A percentile compares a stretch with the other conserved stretches of the same genome.
Evolutionary conservation across 2,329 filamentous ascomycete genomes (phyloP).

Genomic region (Penicillium aurantiogriseum): DNA sequence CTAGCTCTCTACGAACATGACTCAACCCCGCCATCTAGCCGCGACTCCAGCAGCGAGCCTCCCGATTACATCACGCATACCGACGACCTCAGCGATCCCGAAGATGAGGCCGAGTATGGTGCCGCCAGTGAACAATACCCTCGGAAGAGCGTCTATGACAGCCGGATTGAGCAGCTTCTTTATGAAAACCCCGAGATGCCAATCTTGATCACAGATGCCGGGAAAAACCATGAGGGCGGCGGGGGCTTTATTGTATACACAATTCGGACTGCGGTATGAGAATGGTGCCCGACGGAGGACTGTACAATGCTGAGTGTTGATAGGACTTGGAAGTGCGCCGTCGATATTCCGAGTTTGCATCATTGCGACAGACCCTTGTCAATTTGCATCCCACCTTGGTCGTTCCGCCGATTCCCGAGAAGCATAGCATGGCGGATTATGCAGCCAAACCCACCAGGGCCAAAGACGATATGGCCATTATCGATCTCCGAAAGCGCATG

Average conservation of each 20-base stretch:
- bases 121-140: constrained; percentile 49
- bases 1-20: constrained; percentile 59
- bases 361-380: constrained; percentile 81
- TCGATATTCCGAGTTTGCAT: constrained; percentile 95
- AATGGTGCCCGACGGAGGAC: background rate
- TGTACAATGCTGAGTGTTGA: constrained; percentile 8
- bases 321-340: constrained; percentile 93
- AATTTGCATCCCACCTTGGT: constrained; percentile 92
- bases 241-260: constrained; percentile 96
- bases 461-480: constrained; percentile 95
- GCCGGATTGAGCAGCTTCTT: constrained; percentile 93
- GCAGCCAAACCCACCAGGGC: constrained; percentile 96
- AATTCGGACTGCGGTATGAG: constrained; percentile 81
- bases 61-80: constrained; percentile 56
- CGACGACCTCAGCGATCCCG: constrained; percentile 59
- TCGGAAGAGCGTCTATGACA: constrained; percentile 82
- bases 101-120: constrained; percentile 53
- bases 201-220: constrained; percentile 89
- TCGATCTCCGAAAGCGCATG: constrained; percentile 96
- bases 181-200: constrained; percentile 90
- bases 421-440: constrained; percentile 98
- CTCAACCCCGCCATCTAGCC: constrained; percentile 66
- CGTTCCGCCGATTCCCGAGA: constrained; percentile 95
- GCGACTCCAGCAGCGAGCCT: constrained; percentile 66
- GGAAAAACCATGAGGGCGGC: constrained; percentile 89